These are phyloP conservation scores for Auriscalpium vulgare DNA, from an alignment of 768 basidiomycete species.

Conservation along the genomic window DNA sequence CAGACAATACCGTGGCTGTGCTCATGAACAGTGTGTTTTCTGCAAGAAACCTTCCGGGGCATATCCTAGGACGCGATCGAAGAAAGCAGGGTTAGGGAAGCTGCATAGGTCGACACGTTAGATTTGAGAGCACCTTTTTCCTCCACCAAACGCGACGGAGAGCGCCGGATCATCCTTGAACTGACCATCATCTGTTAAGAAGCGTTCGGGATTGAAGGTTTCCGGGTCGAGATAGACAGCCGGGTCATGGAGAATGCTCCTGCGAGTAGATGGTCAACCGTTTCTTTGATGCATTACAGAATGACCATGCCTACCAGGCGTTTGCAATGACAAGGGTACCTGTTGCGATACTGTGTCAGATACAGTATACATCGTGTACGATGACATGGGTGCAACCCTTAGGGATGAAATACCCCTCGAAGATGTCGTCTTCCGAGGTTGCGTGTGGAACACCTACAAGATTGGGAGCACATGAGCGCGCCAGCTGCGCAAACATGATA, in stretches of 20 bases:
- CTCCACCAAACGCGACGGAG: conserved; percentile 13
- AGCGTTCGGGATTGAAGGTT: conserved; percentile 17
- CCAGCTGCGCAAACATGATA: too few relatives aligned
- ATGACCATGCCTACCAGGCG: neutral
- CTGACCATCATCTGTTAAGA: conserved; percentile 14
- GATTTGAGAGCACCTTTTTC: too few relatives aligned
- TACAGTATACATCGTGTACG: neutral
- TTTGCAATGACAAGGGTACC: conserved; percentile 3
- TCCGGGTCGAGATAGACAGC: conserved; percentile 15
- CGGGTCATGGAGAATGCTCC: conserved; percentile 14
- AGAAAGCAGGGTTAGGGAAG: too few relatives aligned
- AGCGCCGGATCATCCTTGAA: conserved; percentile 24
- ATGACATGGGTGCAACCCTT: conserved; percentile 29
- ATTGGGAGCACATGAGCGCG: too few relatives aligned
- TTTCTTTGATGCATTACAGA: neutral
- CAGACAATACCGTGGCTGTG: too few relatives aligned
- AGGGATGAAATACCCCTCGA: conserved; percentile 45
- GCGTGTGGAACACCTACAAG: conserved; percentile 33
- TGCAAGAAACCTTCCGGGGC: too few relatives aligned
- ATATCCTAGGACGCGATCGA: too few relatives aligned
- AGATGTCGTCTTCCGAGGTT: conserved; percentile 49
- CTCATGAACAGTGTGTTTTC: too few relatives aligned
- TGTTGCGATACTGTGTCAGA: neutral
- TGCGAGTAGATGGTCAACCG: too few relatives aligned
- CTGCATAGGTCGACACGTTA: too few relatives aligned